phyloP scores from a whole-genome alignment of 1,284 basidiomycete genomes.

The Wallemia ichthyophaga region DNA sequence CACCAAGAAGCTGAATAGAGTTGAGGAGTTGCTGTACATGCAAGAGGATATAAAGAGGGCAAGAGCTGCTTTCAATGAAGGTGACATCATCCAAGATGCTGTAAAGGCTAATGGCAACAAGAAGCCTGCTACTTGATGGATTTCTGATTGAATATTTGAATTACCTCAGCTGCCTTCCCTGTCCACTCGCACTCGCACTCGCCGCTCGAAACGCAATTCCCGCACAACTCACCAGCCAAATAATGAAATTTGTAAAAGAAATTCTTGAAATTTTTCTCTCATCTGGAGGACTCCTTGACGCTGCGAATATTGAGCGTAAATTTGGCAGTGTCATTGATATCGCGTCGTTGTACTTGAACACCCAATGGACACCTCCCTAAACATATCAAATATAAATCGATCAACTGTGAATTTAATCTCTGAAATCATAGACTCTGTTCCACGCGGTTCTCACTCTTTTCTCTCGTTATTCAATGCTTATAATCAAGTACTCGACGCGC shows the following conservation, averaged over 20 bases:
- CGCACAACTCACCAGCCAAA: neutral
- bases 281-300: neutral
- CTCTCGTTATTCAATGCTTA: conserved; percentile 49
- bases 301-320: neutral
- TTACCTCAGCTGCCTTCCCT: too few species aligned
- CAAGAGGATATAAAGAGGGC: conserved; percentile 75
- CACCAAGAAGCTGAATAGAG: conserved; percentile 52
- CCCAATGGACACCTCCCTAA: neutral
- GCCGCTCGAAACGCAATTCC: neutral
- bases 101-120: neutral
- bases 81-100: conserved; percentile 1
- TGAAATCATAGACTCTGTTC: conserved; percentile 32
- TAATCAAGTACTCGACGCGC: conserved; percentile 35
- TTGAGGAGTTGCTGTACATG: conserved; percentile 69
- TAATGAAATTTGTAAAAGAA: neutral
- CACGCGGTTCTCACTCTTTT: conserved; percentile 33
- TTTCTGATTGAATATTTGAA: too few species aligned
- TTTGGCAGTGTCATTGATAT: neutral
- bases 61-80: neutral
- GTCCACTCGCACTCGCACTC: neutral
- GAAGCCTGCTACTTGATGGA: neutral
- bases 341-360: neutral
- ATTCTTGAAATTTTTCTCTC: neutral
- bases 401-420: conserved; percentile 27
- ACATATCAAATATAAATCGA: neutral